Conservation (phyloP, 352 stramenopile species). For the Pythium grandisporangium region DNA sequence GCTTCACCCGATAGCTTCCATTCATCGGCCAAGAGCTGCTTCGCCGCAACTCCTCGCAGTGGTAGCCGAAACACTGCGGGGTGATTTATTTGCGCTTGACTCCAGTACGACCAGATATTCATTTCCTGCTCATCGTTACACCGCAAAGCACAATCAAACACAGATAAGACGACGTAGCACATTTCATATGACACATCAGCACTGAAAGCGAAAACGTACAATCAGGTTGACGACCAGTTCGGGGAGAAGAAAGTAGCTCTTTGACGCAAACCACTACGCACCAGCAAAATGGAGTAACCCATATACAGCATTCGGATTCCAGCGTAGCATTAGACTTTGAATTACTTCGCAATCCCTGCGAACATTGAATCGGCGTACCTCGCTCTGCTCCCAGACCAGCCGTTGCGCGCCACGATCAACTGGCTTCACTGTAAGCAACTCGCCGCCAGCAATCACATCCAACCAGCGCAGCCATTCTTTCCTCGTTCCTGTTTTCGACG, state of each 20-base stretch:
- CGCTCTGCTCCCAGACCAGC: constrained; percentile 35
- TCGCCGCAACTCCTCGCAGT: constrained; percentile 31
- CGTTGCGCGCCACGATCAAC: constrained; percentile 20
- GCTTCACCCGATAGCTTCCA: constrained; percentile 24
- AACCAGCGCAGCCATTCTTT: constrained; percentile 30
- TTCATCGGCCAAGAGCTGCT: constrained; percentile 15
- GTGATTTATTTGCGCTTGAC: constrained; percentile 8
- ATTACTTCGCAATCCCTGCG: too few relatives aligned
- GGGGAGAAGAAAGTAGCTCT: constrained; percentile 57
- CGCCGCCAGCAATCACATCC: constrained; percentile 36
- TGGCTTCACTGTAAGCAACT: constrained; percentile 37
- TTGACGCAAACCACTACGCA: constrained; percentile 47
- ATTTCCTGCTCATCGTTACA: constrained; percentile 40
- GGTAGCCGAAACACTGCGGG: constrained; percentile 32
- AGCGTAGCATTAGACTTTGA: too few relatives aligned
- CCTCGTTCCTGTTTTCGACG: background rate
- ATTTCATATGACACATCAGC: too few relatives aligned
- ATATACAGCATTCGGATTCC: background rate
- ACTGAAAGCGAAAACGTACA: constrained; percentile 40
- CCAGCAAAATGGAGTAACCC: background rate
- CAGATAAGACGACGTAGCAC: background rate
- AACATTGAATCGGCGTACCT: constrained; percentile 13
- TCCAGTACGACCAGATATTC: constrained; percentile 56
- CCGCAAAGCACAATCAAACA: background rate
- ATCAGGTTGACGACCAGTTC: constrained; percentile 69